phyloP scores from a whole-genome alignment of 2,329 filamentous ascomycete genomes.

The Emergomyces pasteurianus region DNA sequence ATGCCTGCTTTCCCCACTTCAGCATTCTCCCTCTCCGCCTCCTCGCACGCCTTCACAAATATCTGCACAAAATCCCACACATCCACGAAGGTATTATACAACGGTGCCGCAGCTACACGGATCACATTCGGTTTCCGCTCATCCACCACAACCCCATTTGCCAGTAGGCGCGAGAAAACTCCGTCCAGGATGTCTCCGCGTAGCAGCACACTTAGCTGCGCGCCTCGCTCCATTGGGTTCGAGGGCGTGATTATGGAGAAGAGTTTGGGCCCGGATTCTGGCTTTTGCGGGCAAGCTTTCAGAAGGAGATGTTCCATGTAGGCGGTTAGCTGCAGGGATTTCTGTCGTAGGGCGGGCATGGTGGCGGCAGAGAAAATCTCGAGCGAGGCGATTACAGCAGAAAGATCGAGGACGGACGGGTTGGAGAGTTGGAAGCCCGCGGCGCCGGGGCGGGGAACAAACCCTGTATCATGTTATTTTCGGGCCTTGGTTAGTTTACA shows the following conservation, averaged over 20 bases:
- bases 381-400: conserved; percentile 59
- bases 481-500: background rate
- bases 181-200: conserved; percentile 56
- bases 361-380: conserved; percentile 60
- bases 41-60: conserved; percentile 39
- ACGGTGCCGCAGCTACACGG: conserved; percentile 66
- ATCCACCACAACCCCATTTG: conserved; percentile 63
- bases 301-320: conserved; percentile 61
- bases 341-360: conserved; percentile 56
- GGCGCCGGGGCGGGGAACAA: conserved; percentile 65
- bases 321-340: conserved; percentile 60
- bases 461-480: conserved; percentile 36
- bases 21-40: conserved; percentile 18
- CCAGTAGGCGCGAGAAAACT: conserved; percentile 52
- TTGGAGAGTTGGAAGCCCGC: conserved; percentile 79
- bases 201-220: conserved; percentile 66
- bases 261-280: conserved; percentile 12
- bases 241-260: conserved; percentile 59
- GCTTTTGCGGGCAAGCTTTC: background rate
- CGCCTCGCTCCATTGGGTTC: conserved; percentile 56
- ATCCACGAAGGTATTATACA: conserved; percentile 74
- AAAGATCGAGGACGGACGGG: conserved; percentile 65
- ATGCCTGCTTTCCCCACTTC: background rate
- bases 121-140: conserved; percentile 79
- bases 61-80: conserved; percentile 49